Evolutionary conservation across 306 rosid species (phyloP), one percentile per base, ranked within the genome.

Genomic region (Citrullus colocynthis): DNA sequence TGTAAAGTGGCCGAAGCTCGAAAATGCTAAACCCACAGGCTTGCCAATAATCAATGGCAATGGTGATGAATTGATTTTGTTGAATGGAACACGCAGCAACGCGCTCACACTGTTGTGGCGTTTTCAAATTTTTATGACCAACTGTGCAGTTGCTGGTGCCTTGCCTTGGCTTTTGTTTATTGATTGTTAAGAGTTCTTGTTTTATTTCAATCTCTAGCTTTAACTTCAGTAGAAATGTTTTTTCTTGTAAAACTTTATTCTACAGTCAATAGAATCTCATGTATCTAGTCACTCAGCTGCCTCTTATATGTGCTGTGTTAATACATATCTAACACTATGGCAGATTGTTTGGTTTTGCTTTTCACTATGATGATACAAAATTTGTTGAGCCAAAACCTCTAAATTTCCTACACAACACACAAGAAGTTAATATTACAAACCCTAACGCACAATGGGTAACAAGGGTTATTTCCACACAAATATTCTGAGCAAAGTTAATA

Each of bases 1-100:
- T 61, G 75, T 39, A 86, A 85, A 61, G 65, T 74, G 67, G 82
- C 82, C 1, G 87, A 85, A 16, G 84, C 82, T 59, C 75, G 17
- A 14, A 62, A 57, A 45, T 54, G 24, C 48, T 17, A 9, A 37
- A 72, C 7, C 20, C 9, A 59, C 60, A 48, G 60, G 44, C 44
- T 28, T 28, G 60, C 77, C 32, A 71, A 71, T 71, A 14, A 14
- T 13, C 4, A 60, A 28, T 17, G 45, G 5, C 62, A 51, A 73
- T 32, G 62, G 62, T 17, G 45, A 73, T 30, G 18, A 72, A 48
- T 3, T 7, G 15, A 49, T 72, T 44, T 44, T 6, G 57, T 70
- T 45, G 41, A 44, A 13, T 15, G 59, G 76, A 48, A 71, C 15
- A 45, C 24, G 1, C 76, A 6, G 59, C 59, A 71, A 39, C 20